Percentiles rank a stretch among this genome's conserved stretches.
phyloP scores from a whole-genome alignment of 257 asterid species.

The Penstemon davidsonii region DNA sequence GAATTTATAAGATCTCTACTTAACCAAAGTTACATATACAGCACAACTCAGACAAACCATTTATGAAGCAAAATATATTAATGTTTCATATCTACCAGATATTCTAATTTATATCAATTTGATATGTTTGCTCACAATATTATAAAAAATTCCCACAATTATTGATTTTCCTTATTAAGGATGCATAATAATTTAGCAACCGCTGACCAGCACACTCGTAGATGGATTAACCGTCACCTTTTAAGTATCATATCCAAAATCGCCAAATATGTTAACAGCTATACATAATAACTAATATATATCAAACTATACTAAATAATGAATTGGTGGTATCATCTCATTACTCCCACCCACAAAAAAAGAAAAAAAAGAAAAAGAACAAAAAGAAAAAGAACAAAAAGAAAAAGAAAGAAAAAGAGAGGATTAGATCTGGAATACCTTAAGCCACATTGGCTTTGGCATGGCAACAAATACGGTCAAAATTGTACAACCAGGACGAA shows the following conservation, averaged over 20 bases:
- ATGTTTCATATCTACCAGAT: not conserved
- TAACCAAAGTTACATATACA: constrained; percentile 14
- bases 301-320: not conserved
- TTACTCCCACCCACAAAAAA: not conserved
- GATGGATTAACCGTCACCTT: no score
- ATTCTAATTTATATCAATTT: not conserved
- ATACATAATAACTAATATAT: not conserved
- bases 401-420: not conserved
- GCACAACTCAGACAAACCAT: not conserved
- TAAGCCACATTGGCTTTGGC: constrained; percentile 69
- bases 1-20: constrained; percentile 6
- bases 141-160: constrained; percentile 7
- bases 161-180: not conserved
- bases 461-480: constrained; percentile 77
- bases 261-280: not conserved
- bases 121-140: constrained; percentile 1
- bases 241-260: not conserved
- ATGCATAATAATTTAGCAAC: not conserved
- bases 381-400: not conserved
- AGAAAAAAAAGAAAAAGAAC: not conserved
- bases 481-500: constrained; percentile 94
- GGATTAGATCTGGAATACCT: constrained; percentile 49
- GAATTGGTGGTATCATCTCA: constrained; percentile 8
- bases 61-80: constrained; percentile 4
- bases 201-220: no score